Percentiles rank a stretch among this genome's conserved stretches.
Evolutionary conservation across 2,329 filamentous ascomycete genomes (phyloP).

Genomic region (Pseudofabraea citricarpa): DNA sequence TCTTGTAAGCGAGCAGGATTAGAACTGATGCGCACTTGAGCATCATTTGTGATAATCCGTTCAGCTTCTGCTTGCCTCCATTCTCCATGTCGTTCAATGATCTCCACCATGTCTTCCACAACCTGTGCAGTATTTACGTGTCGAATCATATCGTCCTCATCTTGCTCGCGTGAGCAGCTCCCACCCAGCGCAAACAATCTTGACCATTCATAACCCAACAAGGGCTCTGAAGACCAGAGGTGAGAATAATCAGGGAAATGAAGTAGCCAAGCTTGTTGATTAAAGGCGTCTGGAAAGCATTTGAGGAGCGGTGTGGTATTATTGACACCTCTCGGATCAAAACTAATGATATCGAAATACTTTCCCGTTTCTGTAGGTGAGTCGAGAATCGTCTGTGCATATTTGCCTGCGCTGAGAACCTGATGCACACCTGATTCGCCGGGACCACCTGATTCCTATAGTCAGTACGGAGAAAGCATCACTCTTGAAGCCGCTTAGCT

Average conservation of each 20-base stretch:
- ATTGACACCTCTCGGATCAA: constrained; percentile 36
- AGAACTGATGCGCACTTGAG: not conserved
- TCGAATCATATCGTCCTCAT: constrained; percentile 18
- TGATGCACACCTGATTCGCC: constrained; percentile 30
- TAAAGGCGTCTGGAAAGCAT: constrained; percentile 27
- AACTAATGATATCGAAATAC: constrained; percentile 33
- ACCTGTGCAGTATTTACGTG: constrained; percentile 41
- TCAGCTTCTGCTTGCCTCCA: constrained; percentile 25
- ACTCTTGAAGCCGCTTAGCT: too few species aligned
- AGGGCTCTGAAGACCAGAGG: constrained; percentile 8
- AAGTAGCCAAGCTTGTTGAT: constrained; percentile 9
- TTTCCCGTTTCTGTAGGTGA: constrained; percentile 6
- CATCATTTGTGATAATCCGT: not conserved
- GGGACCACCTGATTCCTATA: constrained; percentile 32
- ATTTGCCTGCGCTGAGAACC: constrained; percentile 17
- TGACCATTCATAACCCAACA: constrained; percentile 16
- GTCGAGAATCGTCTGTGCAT: constrained; percentile 26
- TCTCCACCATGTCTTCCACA: constrained; percentile 43
- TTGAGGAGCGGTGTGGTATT: constrained; percentile 26
- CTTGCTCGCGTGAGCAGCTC: constrained; percentile 15
- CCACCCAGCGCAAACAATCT: constrained; percentile 15
- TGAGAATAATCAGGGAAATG: constrained; percentile 13
- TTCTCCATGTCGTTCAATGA: constrained; percentile 38
- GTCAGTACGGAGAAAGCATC: too few species aligned
- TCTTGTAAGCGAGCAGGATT: not conserved